Evolutionary conservation across 371 early-diverging fungal species (phyloP).

Genomic region (Funneliformis caledonium): DNA sequence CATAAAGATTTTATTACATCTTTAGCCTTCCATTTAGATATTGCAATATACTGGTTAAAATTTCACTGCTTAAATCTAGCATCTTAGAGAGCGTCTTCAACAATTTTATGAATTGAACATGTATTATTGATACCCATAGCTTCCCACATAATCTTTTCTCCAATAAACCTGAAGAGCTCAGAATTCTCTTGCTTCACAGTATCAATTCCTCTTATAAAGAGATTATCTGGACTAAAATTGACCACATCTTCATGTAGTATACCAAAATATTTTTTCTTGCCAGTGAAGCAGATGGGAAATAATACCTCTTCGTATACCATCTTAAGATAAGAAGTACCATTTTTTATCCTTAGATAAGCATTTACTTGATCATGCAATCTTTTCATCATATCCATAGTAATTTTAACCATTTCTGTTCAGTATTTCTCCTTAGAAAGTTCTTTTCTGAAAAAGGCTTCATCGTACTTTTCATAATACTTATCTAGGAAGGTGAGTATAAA

Average conservation of each 20-base stretch:
- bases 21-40: constrained; percentile 12
- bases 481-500: no score
- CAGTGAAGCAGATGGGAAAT: no score
- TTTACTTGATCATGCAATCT: constrained; percentile 14
- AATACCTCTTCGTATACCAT: constrained; percentile 4
- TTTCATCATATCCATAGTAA: no score
- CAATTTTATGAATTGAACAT: no score
- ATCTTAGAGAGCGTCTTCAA: no score
- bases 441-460: no score
- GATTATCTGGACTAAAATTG: constrained; percentile 11
- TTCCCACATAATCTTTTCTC: constrained; percentile 6
- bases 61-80: constrained; percentile 14
- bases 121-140: constrained; percentile 31
- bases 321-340: no score
- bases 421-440: no score
- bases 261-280: constrained; percentile 29
- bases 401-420: no score
- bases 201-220: constrained; percentile 31
- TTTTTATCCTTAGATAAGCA: constrained; percentile 11
- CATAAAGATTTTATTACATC: not conserved
- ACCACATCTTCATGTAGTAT: not conserved
- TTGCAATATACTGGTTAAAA: constrained; percentile 13
- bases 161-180: constrained; percentile 19
- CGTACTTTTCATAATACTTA: no score
- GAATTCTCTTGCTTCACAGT: constrained; percentile 15